Percentiles rank a stretch among this genome's conserved stretches.
Conservation (phyloP, 495 filamentous ascomycete species). For the Penicillium tannophilum region DNA sequence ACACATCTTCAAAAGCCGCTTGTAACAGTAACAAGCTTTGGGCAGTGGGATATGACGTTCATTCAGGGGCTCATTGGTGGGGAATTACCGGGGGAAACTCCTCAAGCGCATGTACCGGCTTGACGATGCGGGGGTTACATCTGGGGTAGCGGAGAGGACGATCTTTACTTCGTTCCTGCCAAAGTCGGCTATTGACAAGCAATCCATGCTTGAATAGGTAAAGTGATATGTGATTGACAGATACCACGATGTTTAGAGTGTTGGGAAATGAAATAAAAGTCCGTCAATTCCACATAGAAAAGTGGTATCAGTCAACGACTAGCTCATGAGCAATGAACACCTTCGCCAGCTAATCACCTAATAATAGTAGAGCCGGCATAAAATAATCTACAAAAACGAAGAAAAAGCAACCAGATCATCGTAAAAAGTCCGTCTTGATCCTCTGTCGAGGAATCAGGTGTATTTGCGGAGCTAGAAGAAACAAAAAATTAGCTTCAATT, state of each 20-base stretch:
- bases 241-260: not conserved
- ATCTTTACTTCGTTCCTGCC: slow-evolving; percentile 17
- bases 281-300: slow-evolving; percentile 7
- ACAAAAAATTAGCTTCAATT: slow-evolving; percentile 6
- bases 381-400: slow-evolving; percentile 34
- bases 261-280: slow-evolving; percentile 1
- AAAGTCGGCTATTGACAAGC: slow-evolving; percentile 25
- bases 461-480: slow-evolving; percentile 48
- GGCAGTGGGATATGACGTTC: not conserved
- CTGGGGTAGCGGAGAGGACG: slow-evolving; percentile 19
- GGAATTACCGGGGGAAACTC: slow-evolving; percentile 4
- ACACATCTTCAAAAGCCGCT: slow-evolving; percentile 19
- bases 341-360: slow-evolving; percentile 1
- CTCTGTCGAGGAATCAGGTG: slow-evolving; percentile 28
- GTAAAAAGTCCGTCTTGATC: slow-evolving; percentile 17
- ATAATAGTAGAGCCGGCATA: slow-evolving; percentile 11
- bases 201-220: not conserved
- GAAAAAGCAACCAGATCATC: slow-evolving; percentile 21
- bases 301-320: slow-evolving; percentile 28
- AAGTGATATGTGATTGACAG: not conserved
- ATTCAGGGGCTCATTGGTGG: slow-evolving; percentile 11
- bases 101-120: not conserved
- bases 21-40: not conserved
- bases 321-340: slow-evolving; percentile 3
- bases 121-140: slow-evolving; percentile 28